Evolutionary conservation across 805 yeast species (phyloP).

Genomic region (Priceomyces castillae): DNA sequence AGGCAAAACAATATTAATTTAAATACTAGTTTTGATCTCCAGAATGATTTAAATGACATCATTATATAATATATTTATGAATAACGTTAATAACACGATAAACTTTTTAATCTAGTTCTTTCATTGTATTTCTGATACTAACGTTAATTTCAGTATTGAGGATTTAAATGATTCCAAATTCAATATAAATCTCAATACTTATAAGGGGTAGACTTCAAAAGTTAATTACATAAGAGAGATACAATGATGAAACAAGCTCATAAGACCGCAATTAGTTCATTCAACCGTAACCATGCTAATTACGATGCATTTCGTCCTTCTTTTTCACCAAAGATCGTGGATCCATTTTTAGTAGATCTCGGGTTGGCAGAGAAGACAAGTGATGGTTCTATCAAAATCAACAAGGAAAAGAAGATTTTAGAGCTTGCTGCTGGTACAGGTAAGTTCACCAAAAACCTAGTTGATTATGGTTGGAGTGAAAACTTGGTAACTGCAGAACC

Average conservation of each 20-base stretch:
- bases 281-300: slow-evolving; percentile 48
- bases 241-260: slow-evolving; percentile 17
- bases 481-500: slow-evolving; percentile 52
- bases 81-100: too few relatives aligned
- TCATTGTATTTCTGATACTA: too few relatives aligned
- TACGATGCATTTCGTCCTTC: slow-evolving; percentile 56
- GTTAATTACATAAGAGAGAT: too few relatives aligned
- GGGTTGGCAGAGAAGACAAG: slow-evolving; percentile 19
- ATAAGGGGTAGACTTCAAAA: too few relatives aligned
- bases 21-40: background rate
- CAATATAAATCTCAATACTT: too few relatives aligned
- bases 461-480: slow-evolving; percentile 34
- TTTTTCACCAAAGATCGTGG: slow-evolving; percentile 42
- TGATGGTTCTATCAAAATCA: slow-evolving; percentile 10
- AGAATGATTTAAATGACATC: background rate
- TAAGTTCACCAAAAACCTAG: slow-evolving; percentile 51
- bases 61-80: slow-evolving; percentile 2
- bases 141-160: too few relatives aligned
- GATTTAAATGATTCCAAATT: too few relatives aligned
- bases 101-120: too few relatives aligned
- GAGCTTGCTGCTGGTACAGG: slow-evolving; percentile 68
- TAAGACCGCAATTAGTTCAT: slow-evolving; percentile 45
- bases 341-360: slow-evolving; percentile 39
- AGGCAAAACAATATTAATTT: background rate
- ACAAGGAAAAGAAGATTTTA: slow-evolving; percentile 26